Base-by-base conservation (phyloP, 305 asterid genomes). In the Caryopteris hybrid region DNA sequence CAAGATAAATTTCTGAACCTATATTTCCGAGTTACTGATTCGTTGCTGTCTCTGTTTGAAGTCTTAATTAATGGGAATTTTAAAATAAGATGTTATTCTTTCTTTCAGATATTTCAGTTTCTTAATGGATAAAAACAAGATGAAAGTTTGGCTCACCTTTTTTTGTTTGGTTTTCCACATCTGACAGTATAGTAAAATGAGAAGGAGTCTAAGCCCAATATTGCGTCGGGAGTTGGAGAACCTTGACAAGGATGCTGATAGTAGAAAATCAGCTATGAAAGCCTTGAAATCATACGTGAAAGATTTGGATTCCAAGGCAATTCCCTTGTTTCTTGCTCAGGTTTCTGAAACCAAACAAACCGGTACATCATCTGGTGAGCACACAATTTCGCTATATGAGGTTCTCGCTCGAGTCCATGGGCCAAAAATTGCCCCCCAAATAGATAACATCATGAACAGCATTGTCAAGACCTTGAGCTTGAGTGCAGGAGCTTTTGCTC, bases 401-500 rank as follows among this genome's bases (percentile, higher is more conserved):
- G 93, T 94, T 62, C 96, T 94, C 68, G 97, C 99, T 39, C 93
- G 97, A 74, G 95, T 89, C 59, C 99, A 91, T 36, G 99, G 99
- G 7, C 86, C 92, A 7, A 89, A 91, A 74, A 89, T 94, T 13
- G 86, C 85, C 39, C 85, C 97, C 72, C 98, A 89, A 50, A 91
- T 94, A 21, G 87, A 81, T 56, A 91, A 89, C 80, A 91, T 94
- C 27, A 91, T 89, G 97, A 74, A 33, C 81, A 82, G 90, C 68
- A 80, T 94, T 50, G 78, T 94, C 54, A 86, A 86, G 78, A 94
- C 92, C 58, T 75, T 88, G 77, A 76, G 85, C 23, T 78, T 75
- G 18, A 95, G 99, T 64, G 90, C 89, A 1, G 99, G 98, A 52
- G 88, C 97, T 38, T 94, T 89, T 76, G 87, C 97, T 64, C 98